Evolutionary conservation across 179 eudicot genomes (phyloP).

Genomic region (Beta macrorhiza): DNA sequence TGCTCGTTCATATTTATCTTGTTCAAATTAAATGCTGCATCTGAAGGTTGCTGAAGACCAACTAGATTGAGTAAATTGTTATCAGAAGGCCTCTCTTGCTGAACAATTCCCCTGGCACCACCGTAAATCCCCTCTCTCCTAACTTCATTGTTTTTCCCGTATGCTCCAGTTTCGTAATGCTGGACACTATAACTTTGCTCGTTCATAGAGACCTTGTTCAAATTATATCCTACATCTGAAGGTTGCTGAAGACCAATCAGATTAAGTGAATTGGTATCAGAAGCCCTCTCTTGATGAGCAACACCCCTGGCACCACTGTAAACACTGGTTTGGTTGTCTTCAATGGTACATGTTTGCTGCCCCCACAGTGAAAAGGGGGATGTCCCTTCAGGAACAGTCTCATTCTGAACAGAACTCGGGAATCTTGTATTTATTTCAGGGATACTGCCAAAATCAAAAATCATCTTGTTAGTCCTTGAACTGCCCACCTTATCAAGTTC

Average conservation of each 20-base stretch:
- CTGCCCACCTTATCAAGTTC: constrained; percentile 40
- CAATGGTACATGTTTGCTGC: constrained; percentile 50
- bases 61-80: constrained; percentile 41
- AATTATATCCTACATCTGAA: constrained; percentile 34
- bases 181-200: constrained; percentile 33
- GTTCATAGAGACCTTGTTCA: constrained; percentile 34
- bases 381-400: constrained; percentile 34
- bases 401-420: constrained; percentile 39
- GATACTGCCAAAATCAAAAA: constrained; percentile 52
- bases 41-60: constrained; percentile 39
- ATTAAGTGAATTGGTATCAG: constrained; percentile 40
- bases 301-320: constrained; percentile 32
- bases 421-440: constrained; percentile 42
- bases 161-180: constrained; percentile 20
- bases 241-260: constrained; percentile 38
- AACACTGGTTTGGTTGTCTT: constrained; percentile 38
- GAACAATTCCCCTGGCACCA: constrained; percentile 31
- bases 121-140: constrained; percentile 32
- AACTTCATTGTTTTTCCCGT: constrained; percentile 22
- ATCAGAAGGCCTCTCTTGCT: constrained; percentile 37
- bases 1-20: constrained; percentile 33
- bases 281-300: constrained; percentile 37
- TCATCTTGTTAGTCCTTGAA: constrained; percentile 39
- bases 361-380: constrained; percentile 50
- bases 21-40: constrained; percentile 34